phyloP scores from a whole-genome alignment of 768 basidiomycete species.

The Aureoboletus auriporus region DNA sequence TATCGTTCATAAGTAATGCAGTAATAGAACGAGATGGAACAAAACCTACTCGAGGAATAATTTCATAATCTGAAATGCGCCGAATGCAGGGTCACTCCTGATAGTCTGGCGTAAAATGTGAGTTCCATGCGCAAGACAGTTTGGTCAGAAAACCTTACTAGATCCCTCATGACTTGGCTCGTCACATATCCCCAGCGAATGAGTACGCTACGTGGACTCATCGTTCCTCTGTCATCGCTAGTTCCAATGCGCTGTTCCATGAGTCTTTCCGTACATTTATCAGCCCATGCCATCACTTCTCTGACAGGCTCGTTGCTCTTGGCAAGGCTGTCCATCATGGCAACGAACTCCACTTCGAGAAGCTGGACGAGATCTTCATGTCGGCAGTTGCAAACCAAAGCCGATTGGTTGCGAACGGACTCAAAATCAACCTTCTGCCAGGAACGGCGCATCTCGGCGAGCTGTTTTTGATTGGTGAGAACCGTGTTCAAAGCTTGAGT shows the following conservation, averaged over 20 bases:
- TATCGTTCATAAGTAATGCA: constrained; percentile 30
- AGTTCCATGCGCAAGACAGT: neutral
- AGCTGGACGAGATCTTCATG: constrained; percentile 86
- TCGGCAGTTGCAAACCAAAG: constrained; percentile 88
- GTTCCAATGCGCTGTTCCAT: constrained; percentile 66
- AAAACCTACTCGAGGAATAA: constrained; percentile 79
- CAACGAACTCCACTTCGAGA: constrained; percentile 79
- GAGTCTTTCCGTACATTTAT: constrained; percentile 81
- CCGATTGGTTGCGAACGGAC: constrained; percentile 89
- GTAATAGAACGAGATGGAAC: neutral
- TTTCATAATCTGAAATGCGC: constrained; percentile 89
- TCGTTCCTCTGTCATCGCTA: constrained; percentile 68
- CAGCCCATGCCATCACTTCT: constrained; percentile 89
- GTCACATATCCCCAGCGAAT: constrained; percentile 94
- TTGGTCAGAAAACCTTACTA: constrained; percentile 46
- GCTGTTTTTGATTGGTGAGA: constrained; percentile 80
- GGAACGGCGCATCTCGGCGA: constrained; percentile 80
- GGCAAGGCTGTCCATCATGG: constrained; percentile 64
- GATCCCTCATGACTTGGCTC: constrained; percentile 87
- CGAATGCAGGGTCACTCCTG: constrained; percentile 88
- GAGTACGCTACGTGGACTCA: constrained; percentile 84
- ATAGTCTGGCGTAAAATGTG: constrained; percentile 58
- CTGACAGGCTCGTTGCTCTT: constrained; percentile 78
- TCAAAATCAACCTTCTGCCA: constrained; percentile 90
- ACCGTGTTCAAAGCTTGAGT: constrained; percentile 88